phyloP scores from a whole-genome alignment of 1,284 basidiomycete species.

The Ustilago cynodontis region DNA sequence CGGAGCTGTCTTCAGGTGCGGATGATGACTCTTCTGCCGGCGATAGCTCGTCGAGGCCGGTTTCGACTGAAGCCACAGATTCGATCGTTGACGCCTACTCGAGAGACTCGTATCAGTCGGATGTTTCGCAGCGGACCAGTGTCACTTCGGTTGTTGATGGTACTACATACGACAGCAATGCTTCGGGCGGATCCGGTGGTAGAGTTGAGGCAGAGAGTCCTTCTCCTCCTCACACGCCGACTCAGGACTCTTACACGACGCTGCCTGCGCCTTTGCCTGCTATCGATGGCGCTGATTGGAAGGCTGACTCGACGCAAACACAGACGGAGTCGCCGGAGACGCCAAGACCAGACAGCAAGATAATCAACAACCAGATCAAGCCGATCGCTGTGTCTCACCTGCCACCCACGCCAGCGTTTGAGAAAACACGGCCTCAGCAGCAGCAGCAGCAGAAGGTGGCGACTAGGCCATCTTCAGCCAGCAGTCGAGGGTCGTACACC shows the following conservation, averaged over 20 bases:
- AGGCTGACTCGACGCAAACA: neutral
- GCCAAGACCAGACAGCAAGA: slow-evolving; percentile 15
- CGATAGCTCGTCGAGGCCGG: slow-evolving; percentile 43
- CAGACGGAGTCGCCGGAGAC: slow-evolving; percentile 14
- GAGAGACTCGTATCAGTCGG: slow-evolving; percentile 60
- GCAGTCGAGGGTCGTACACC: slow-evolving; percentile 10
- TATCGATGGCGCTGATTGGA: slow-evolving; percentile 1
- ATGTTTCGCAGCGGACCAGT: slow-evolving; percentile 58
- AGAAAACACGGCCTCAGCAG: slow-evolving; percentile 45
- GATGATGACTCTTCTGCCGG: slow-evolving; percentile 47
- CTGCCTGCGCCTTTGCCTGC: slow-evolving; percentile 7
- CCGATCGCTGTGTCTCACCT: slow-evolving; percentile 53
- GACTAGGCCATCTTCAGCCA: slow-evolving; percentile 23
- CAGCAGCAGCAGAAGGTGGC: slow-evolving; percentile 19
- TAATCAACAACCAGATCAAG: slow-evolving; percentile 35
- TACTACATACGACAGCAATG: slow-evolving; percentile 17
- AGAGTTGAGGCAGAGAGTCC: slow-evolving; percentile 10
- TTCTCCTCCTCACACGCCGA: slow-evolving; percentile 56
- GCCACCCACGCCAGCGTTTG: slow-evolving; percentile 55
- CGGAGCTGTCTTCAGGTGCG: slow-evolving; percentile 47
- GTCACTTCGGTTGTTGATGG: slow-evolving; percentile 53
- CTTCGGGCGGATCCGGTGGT: neutral
- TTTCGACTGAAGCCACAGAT: slow-evolving; percentile 59
- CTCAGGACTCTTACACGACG: slow-evolving; percentile 32
- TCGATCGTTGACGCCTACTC: slow-evolving; percentile 62